Evolutionary conservation across 345 rosid genomes (phyloP).

Genomic region (Pistacia vera): DNA sequence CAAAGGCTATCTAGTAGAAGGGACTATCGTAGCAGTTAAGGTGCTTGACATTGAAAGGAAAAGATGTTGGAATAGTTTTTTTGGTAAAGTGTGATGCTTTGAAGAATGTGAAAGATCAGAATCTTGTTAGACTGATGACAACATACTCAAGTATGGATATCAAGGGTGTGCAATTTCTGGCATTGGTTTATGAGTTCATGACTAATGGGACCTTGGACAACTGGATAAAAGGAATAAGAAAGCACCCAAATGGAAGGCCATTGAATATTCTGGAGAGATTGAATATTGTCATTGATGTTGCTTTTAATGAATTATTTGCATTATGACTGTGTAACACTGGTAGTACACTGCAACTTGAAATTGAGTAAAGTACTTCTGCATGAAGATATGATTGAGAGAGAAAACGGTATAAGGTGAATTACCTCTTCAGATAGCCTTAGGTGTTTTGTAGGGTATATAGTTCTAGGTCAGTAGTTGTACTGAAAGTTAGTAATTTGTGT

Average conservation of each 20-base stretch:
- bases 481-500: no score
- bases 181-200: neutral
- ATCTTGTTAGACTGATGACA: neutral
- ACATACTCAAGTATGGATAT: neutral
- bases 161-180: neutral
- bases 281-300: conserved; percentile 1
- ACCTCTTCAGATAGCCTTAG: neutral
- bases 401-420: neutral
- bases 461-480: no score
- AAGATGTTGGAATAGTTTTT: neutral
- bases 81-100: neutral
- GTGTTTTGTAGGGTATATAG: neutral
- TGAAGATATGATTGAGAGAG: conserved; percentile 1
- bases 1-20: no score
- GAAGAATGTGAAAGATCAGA: neutral
- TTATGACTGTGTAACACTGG: neutral
- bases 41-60: neutral
- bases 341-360: neutral
- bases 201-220: neutral
- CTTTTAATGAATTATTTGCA: neutral
- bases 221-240: neutral
- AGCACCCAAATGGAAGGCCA: neutral
- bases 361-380: neutral
- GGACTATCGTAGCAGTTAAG: neutral
- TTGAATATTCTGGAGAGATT: neutral